Percentiles rank a stretch among this genome's conserved stretches.
Conservation (phyloP, 1,284 basidiomycete species). For the Volvariella volvacea region DNA sequence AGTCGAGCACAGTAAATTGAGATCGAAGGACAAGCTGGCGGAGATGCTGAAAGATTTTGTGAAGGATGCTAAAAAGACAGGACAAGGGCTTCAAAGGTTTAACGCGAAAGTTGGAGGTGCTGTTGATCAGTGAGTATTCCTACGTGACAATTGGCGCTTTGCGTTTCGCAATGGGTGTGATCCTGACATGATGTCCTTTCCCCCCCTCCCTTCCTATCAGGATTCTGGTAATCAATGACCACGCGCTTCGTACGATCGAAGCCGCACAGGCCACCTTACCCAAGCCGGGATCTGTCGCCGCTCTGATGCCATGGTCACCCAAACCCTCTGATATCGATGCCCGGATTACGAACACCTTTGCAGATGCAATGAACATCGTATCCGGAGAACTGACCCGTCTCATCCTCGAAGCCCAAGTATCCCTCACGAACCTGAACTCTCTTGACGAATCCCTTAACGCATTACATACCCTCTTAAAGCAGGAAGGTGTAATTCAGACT, state of each 20-base stretch:
- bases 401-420: constrained; percentile 54
- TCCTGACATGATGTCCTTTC: not conserved
- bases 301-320: constrained; percentile 39
- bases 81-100: constrained; percentile 50
- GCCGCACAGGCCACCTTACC: constrained; percentile 32
- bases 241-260: constrained; percentile 57
- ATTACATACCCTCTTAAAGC: constrained; percentile 49
- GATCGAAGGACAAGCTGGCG: constrained; percentile 49
- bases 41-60: constrained; percentile 45
- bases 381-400: constrained; percentile 46
- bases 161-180: too few species aligned
- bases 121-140: constrained; percentile 52
- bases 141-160: not conserved
- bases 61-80: constrained; percentile 50
- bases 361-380: constrained; percentile 53
- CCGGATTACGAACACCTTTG: constrained; percentile 42
- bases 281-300: constrained; percentile 28
- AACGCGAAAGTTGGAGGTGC: constrained; percentile 58
- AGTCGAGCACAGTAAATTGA: constrained; percentile 54
- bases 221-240: constrained; percentile 64
- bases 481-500: constrained; percentile 44
- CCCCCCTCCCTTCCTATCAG: constrained; percentile 24
- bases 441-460: constrained; percentile 53
- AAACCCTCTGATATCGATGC: constrained; percentile 31
- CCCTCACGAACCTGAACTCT: constrained; percentile 44